These are phyloP conservation scores for Setomelanomma holmii DNA, from an alignment of 2,329 filamentous ascomycete species.

Conservation along the genomic window DNA sequence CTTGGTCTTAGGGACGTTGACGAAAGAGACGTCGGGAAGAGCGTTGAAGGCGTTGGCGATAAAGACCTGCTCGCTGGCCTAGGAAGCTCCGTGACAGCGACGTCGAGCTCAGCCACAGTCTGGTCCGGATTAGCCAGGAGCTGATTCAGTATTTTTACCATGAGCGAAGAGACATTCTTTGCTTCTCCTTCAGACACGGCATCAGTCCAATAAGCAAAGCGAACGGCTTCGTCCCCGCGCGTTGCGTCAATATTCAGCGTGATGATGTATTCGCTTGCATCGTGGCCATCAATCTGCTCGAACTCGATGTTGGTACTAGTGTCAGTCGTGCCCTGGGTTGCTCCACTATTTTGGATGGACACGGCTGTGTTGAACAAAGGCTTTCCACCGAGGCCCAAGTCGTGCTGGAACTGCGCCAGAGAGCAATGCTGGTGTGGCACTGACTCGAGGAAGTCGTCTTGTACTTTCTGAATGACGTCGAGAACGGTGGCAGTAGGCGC, in stretches of 20 bases:
- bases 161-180: constrained; percentile 32
- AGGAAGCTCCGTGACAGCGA: constrained; percentile 11
- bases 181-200: constrained; percentile 36
- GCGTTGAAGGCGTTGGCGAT: constrained; percentile 5
- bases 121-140: constrained; percentile 29
- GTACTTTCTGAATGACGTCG: constrained; percentile 34
- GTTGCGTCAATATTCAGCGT: constrained; percentile 43
- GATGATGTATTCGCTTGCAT: constrained; percentile 43
- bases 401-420: constrained; percentile 57
- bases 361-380: constrained; percentile 58
- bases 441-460: constrained; percentile 41
- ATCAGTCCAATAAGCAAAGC: constrained; percentile 44
- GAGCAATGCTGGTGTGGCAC: constrained; percentile 44
- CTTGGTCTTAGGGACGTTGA: constrained; percentile 2
- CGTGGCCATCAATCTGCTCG: constrained; percentile 36
- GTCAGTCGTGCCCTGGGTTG: constrained; percentile 5
- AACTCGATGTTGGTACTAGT: constrained; percentile 29
- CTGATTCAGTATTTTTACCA: constrained; percentile 34
- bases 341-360: constrained; percentile 40
- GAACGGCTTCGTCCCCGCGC: constrained; percentile 36
- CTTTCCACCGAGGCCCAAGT: constrained; percentile 43
- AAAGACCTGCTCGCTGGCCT: neutral
- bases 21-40: constrained; percentile 3
- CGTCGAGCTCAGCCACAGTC: constrained; percentile 35
- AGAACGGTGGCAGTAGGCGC: constrained; percentile 21